Evolutionary conservation across 129 eudicot genomes (phyloP).

Genomic region (Oenanthe sinensis): DNA sequence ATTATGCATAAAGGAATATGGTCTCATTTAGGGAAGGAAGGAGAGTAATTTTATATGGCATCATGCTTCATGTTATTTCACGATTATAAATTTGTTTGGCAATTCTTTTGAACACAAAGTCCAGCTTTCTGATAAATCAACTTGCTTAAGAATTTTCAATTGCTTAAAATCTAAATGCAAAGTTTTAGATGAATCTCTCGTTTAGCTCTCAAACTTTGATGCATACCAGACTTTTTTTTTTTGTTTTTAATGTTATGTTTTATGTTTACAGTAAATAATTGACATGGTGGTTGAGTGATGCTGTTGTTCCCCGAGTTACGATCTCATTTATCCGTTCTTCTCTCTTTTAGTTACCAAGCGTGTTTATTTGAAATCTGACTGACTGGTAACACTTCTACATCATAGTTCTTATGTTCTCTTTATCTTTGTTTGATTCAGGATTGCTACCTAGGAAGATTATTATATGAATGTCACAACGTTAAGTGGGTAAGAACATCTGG

Average conservation of each 20-base stretch:
- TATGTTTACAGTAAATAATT: not conserved
- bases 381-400: not conserved
- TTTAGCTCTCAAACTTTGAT: not conserved
- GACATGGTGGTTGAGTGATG: not conserved
- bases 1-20: not conserved
- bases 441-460: slow-evolving; percentile 64
- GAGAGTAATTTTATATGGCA: not conserved
- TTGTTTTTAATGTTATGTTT: not conserved
- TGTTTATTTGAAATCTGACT: not conserved
- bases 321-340: not conserved
- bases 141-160: not conserved
- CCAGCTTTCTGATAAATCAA: not conserved
- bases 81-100: not conserved
- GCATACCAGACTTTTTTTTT: not conserved
- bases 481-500: slow-evolving; percentile 29
- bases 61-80: not conserved
- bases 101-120: too few relatives aligned
- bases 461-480: slow-evolving; percentile 18
- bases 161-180: not conserved
- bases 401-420: not conserved
- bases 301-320: not conserved
- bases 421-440: slow-evolving; percentile 38
- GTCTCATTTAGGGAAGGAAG: not conserved
- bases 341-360: not conserved
- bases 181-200: not conserved